These are phyloP conservation scores for Beauveria brongniartii DNA, from an alignment of 2,329 filamentous ascomycete species.

Conservation along the genomic window DNA sequence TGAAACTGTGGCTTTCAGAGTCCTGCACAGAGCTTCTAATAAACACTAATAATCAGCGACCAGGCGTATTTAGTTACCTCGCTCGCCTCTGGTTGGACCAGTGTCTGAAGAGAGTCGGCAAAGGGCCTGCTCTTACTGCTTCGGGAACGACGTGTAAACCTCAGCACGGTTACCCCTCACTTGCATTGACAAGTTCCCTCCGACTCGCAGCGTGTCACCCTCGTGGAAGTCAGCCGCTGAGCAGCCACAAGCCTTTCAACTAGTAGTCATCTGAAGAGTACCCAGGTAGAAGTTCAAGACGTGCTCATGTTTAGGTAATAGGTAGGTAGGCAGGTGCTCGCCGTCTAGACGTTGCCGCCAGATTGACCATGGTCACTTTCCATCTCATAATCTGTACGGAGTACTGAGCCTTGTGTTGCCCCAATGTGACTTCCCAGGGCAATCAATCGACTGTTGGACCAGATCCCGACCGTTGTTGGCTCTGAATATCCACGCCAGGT, in stretches of 20 bases:
- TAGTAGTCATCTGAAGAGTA: no score
- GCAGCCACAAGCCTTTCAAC: not conserved
- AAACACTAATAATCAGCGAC: not conserved
- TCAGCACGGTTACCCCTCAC: conserved; percentile 19
- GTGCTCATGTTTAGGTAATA: not conserved
- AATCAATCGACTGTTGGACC: not conserved
- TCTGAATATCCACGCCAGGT: not conserved
- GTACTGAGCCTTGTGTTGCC: not conserved
- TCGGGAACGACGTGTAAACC: conserved; percentile 15
- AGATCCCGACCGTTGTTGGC: not conserved
- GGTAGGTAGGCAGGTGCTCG: no score
- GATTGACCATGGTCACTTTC: no score
- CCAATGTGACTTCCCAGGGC: no score
- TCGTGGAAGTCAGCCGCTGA: not conserved
- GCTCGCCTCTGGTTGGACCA: not conserved
- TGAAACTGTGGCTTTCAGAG: not conserved
- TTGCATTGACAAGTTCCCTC: not conserved
- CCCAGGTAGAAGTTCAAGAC: not conserved
- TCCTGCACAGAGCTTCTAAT: no score
- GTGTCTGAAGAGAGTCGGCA: not conserved
- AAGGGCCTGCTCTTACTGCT: not conserved
- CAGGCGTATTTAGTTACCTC: not conserved
- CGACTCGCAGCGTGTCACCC: not conserved
- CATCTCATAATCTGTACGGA: no score
- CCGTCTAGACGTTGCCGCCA: no score